Evolutionary conservation across 148 eudicot species (phyloP).

Genomic region (Beta vulgaris): DNA sequence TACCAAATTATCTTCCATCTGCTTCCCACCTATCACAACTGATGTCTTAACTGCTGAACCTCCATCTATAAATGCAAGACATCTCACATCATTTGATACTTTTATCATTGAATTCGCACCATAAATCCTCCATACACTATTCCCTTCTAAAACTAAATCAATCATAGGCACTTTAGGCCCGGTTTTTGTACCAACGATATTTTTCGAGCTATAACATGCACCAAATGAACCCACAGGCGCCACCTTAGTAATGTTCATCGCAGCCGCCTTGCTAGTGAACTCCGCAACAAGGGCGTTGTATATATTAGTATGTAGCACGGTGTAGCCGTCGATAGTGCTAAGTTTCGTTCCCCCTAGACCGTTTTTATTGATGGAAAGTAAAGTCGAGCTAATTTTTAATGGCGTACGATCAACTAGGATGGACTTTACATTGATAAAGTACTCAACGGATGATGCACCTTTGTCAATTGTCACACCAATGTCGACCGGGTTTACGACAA

Average conservation of each 20-base stretch:
- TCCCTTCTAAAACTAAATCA: conserved; percentile 34
- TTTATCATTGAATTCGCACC: conserved; percentile 50
- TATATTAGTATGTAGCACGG: conserved; percentile 33
- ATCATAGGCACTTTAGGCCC: conserved; percentile 33
- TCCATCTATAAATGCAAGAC: conserved; percentile 48
- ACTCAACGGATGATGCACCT: conserved; percentile 32
- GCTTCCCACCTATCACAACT: conserved; percentile 46
- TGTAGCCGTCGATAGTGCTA: conserved; percentile 35
- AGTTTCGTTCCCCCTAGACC: conserved; percentile 42
- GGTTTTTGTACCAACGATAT: conserved; percentile 15
- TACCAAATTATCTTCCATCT: conserved; percentile 50
- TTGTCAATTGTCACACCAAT: conserved; percentile 23
- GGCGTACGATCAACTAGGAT: conserved; percentile 24
- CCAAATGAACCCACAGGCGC: conserved; percentile 35
- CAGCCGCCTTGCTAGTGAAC: conserved; percentile 27
- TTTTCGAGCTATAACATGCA: conserved; percentile 35
- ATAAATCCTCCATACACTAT: conserved; percentile 44
- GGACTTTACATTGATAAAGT: conserved; percentile 36
- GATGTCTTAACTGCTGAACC: conserved; percentile 29
- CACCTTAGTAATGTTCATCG: conserved; percentile 28
- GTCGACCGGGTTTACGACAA: conserved; percentile 37
- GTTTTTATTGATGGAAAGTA: conserved; percentile 23
- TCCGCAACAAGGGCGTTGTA: conserved; percentile 28
- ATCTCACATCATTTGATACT: conserved; percentile 31
- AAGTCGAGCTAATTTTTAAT: conserved; percentile 13